phyloP scores from a whole-genome alignment of 2,329 filamentous ascomycete genomes.

The Microcyclospora tardicrescens region DNA sequence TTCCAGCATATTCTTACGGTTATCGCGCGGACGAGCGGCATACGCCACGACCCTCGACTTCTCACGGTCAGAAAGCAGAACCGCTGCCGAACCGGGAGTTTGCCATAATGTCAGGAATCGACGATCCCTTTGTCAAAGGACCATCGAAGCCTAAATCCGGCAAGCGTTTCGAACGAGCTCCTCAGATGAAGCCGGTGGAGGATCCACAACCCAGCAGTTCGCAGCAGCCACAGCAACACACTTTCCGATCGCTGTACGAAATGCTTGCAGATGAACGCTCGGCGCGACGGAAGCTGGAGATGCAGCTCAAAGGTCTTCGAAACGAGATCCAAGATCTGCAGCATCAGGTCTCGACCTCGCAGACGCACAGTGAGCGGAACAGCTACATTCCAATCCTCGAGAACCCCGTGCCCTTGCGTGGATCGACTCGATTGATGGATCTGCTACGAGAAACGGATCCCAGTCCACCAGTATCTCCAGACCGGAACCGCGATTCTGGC shows the following conservation, averaged over 20 bases:
- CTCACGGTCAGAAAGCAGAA: too few relatives aligned
- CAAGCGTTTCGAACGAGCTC: neutral
- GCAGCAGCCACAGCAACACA: slow-evolving; percentile 10
- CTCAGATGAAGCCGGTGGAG: neutral
- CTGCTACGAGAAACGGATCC: slow-evolving; percentile 15
- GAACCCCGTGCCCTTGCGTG: slow-evolving; percentile 1
- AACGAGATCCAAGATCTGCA: slow-evolving; percentile 20
- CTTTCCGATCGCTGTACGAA: slow-evolving; percentile 24
- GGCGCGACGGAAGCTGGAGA: slow-evolving; percentile 23
- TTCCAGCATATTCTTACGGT: slow-evolving; percentile 12
- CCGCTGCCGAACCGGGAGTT: too few relatives aligned
- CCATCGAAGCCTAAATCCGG: neutral
- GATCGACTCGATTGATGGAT: slow-evolving; percentile 14
- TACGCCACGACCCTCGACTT: slow-evolving; percentile 7
- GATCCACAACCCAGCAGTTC: neutral
- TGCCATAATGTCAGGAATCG: neutral
- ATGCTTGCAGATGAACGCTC: slow-evolving; percentile 26
- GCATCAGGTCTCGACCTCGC: slow-evolving; percentile 15
- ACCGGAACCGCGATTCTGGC: slow-evolving; percentile 6
- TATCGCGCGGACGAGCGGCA: slow-evolving; percentile 10
- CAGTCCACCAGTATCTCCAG: slow-evolving; percentile 4
- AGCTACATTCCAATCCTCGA: slow-evolving; percentile 14
- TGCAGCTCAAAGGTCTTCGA: slow-evolving; percentile 16
- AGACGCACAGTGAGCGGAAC: slow-evolving; percentile 13
- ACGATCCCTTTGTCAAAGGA: neutral